Percentiles rank a stretch among this genome's conserved stretches.
Conservation (phyloP, 306 rosid genomes). For the Acacia acuminata region DNA sequence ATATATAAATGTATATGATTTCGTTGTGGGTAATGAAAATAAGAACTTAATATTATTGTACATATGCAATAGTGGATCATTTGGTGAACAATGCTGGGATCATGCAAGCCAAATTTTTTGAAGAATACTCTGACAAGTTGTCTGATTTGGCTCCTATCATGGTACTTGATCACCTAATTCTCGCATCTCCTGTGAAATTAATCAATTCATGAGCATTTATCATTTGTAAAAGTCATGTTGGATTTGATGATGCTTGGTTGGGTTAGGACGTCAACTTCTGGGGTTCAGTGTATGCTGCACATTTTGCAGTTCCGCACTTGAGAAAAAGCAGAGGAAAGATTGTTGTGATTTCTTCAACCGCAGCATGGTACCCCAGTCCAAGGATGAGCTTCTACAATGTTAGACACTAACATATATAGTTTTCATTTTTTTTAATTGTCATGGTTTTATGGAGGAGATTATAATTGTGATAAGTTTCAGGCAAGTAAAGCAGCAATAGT, state of each 20-base stretch:
- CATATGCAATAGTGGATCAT: constrained; percentile 18
- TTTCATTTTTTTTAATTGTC: background rate
- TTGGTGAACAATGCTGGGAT: constrained; percentile 30
- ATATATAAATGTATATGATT: background rate
- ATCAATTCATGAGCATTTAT: background rate
- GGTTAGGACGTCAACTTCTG: constrained; percentile 20
- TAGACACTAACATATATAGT: background rate
- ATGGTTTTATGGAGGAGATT: background rate
- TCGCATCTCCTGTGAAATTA: background rate
- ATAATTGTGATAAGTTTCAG: constrained; percentile 3
- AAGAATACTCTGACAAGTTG: background rate
- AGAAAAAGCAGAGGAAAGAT: constrained; percentile 29
- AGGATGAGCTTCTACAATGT: constrained; percentile 20
- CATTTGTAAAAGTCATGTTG: background rate
- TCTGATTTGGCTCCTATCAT: constrained; percentile 26
- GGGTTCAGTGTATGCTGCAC: constrained; percentile 26
- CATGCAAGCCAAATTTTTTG: background rate
- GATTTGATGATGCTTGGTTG: background rate
- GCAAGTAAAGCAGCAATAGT: constrained; percentile 41
- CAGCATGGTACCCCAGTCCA: background rate
- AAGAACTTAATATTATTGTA: background rate
- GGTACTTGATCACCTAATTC: background rate
- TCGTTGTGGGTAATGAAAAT: background rate
- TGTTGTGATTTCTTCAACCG: constrained; percentile 22
- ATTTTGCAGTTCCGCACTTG: constrained; percentile 13